Evolutionary conservation across 2,329 filamentous ascomycete genomes (phyloP).

Genomic region (Fusarium sp.): DNA sequence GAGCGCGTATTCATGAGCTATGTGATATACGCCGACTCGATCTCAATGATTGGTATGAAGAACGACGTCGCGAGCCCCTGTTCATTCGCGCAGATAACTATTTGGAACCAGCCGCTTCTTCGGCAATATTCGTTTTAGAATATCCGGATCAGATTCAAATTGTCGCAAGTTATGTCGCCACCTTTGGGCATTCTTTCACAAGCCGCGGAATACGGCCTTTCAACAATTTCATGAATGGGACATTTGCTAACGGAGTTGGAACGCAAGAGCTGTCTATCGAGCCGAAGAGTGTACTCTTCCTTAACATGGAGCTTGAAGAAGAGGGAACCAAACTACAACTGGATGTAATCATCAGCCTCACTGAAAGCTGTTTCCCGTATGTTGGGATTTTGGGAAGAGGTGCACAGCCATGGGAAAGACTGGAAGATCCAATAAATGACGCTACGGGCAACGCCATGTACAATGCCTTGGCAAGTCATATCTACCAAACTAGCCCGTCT

Average conservation of each 20-base stretch:
- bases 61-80: neutral
- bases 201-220: fast-evolving
- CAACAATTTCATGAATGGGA: fast-evolving
- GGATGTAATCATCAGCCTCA: fast-evolving
- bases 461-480: neutral
- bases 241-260: fast-evolving
- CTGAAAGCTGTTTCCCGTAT: neutral
- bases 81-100: neutral
- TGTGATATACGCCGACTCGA: neutral
- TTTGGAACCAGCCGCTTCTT: fast-evolving
- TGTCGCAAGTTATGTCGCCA: neutral
- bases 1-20: neutral
- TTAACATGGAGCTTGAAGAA: neutral
- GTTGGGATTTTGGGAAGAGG: fast-evolving
- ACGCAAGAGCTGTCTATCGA: neutral
- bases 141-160: neutral
- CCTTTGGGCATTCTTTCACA: neutral
- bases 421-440: neutral
- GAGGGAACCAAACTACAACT: fast-evolving
- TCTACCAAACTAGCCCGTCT: neutral
- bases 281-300: neutral
- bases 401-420: neutral
- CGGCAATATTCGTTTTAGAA: neutral
- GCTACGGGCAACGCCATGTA: fast-evolving
- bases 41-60: neutral